These are phyloP conservation scores for Lecanicillium sp. DNA, from an alignment of 2,329 filamentous ascomycete genomes.

Conservation along the genomic window DNA sequence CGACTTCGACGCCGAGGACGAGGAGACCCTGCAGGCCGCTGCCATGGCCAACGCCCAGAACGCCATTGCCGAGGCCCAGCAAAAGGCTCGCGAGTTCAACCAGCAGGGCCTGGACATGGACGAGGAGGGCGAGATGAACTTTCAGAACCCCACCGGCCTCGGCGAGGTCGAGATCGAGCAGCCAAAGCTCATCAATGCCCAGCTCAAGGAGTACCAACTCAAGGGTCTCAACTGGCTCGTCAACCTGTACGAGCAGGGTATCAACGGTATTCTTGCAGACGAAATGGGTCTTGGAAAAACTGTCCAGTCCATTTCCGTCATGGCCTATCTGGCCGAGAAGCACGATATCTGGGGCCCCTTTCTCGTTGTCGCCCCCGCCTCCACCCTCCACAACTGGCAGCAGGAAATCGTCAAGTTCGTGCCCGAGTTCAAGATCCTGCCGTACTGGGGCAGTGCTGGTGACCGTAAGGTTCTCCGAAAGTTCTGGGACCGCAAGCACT, in stretches of 20 bases:
- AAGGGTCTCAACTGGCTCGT: slow-evolving; percentile 99
- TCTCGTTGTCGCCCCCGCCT: slow-evolving; percentile 91
- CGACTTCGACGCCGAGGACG: slow-evolving; percentile 93
- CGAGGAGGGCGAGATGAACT: slow-evolving; percentile 97
- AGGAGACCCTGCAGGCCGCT: slow-evolving; percentile 70
- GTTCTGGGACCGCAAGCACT: slow-evolving; percentile 98
- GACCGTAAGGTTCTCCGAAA: slow-evolving; percentile 95
- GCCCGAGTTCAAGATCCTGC: slow-evolving; percentile 86
- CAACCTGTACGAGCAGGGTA: slow-evolving; percentile 97
- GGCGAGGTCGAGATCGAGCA: slow-evolving; percentile 93
- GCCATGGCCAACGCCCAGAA: slow-evolving; percentile 95
- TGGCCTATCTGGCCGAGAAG: slow-evolving; percentile 95
- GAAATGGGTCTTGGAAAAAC: slow-evolving; percentile 99
- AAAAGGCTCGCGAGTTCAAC: slow-evolving; percentile 91
- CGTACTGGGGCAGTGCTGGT: slow-evolving; percentile 93
- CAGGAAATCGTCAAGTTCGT: slow-evolving; percentile 96
- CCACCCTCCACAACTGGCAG: slow-evolving; percentile 98
- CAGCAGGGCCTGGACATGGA: slow-evolving; percentile 64
- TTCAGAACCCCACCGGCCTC: slow-evolving; percentile 94
- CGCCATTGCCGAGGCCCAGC: slow-evolving; percentile 88
- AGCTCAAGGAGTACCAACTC: slow-evolving; percentile 97
- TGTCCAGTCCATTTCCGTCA: slow-evolving; percentile 97
- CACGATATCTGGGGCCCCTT: slow-evolving; percentile 99
- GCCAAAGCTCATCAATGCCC: slow-evolving; percentile 85
- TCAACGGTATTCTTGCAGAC: slow-evolving; percentile 97